Base-by-base conservation (phyloP, 306 rosid species). In the Sicyos baderoa region DNA sequence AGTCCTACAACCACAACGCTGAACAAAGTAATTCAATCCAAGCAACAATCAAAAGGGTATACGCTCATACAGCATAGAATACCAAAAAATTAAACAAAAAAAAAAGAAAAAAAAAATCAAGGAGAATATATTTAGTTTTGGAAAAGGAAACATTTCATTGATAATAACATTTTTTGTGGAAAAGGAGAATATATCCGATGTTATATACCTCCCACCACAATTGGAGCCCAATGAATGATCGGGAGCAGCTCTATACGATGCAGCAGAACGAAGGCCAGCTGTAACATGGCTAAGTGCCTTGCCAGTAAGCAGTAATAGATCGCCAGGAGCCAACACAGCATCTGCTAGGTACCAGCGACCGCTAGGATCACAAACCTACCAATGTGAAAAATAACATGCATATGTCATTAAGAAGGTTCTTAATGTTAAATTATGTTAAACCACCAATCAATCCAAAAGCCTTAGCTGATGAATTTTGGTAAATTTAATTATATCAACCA, bases 291-390 rank as follows among this genome's bases (percentile, higher is more conserved):
- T 90, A 67, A 93, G 97, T 37, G 95, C 95, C 82, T 83, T 90
- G 73, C 99, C 97, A 56, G 96, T 93, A 71, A 93, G 85, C 69
- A 93, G 83, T 77, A 93, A 83, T 74, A 93, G 91, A 82, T 93
- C 99, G 72, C 96, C 96, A 42, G 96, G 95, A 70, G 88, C 82
- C 60, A 79, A 84, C 55, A 87, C 82, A 70, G 77, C 62, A 78
- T 93, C 99, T 61, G 97, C 97, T 77, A 84, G 77, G 80, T 88
- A 90, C 99, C 99, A 93, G 68, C 90, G 94, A 74, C 99, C 97
- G 59, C 80, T 90, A 59, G 94, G 91, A 73, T 93, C 99, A 85
- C 94, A 85, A 55, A 90, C 90, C 99, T 93, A 73, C 40, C 70
- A 70, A 80, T 76, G 77, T 71, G 54, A 77, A 76, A 66, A 75